Percentiles rank a stretch among this genome's conserved stretches.
Evolutionary conservation across 352 stramenopile species (phyloP).

Genomic region (Phytophthora pisi): DNA sequence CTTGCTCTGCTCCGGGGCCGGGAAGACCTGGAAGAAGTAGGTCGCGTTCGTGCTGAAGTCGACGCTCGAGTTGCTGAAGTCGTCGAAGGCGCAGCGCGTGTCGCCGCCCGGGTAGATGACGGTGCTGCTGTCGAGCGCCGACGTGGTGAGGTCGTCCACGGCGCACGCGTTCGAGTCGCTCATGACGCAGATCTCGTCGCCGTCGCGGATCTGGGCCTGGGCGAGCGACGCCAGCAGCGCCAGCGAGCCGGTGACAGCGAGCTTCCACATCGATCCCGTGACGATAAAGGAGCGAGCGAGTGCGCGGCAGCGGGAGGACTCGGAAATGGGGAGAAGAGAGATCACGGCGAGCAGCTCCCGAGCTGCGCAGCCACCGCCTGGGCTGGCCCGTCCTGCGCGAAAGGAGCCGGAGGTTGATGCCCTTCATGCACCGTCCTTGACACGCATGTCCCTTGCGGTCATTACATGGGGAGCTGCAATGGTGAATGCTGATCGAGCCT

Average conservation of each 20-base stretch:
- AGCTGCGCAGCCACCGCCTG: slow-evolving; percentile 16
- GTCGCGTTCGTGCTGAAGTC: slow-evolving; percentile 56
- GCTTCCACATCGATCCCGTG: slow-evolving; percentile 37
- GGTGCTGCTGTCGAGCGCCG: slow-evolving; percentile 48
- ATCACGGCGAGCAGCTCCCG: neutral
- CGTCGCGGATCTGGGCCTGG: slow-evolving; percentile 41
- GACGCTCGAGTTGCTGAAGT: slow-evolving; percentile 47
- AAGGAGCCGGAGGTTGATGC: slow-evolving; percentile 26
- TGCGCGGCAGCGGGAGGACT: slow-evolving; percentile 19
- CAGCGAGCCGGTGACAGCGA: slow-evolving; percentile 35
- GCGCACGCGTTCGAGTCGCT: slow-evolving; percentile 51
- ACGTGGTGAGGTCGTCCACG: slow-evolving; percentile 55
- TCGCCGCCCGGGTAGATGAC: slow-evolving; percentile 63
- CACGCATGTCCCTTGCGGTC: slow-evolving; percentile 32
- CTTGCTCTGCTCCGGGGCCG: slow-evolving; percentile 51
- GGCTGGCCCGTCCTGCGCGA: slow-evolving; percentile 20
- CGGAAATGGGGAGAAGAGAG: slow-evolving; percentile 15
- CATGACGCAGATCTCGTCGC: slow-evolving; percentile 65
- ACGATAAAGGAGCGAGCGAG: neutral
- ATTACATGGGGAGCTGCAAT: slow-evolving; percentile 4
- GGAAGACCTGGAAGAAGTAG: slow-evolving; percentile 84
- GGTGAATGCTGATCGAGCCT: neutral
- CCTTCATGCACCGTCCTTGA: slow-evolving; percentile 23
- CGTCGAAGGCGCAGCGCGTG: slow-evolving; percentile 65
- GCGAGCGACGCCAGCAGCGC: slow-evolving; percentile 28